These are phyloP conservation scores for Antrodiella citrinella DNA, from an alignment of 768 basidiomycete genomes.

Conservation along the genomic window DNA sequence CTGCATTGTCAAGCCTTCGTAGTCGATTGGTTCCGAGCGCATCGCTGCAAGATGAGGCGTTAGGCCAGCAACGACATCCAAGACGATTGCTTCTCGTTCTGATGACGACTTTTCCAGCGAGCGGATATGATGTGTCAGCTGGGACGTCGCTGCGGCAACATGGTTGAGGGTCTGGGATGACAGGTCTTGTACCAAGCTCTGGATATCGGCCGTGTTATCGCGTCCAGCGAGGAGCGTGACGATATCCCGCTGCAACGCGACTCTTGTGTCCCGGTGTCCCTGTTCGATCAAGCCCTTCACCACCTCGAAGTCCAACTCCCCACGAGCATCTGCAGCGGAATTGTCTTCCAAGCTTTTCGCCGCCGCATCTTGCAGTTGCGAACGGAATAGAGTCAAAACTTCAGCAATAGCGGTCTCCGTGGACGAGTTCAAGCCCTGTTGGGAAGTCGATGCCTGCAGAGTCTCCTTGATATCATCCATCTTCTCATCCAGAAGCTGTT, in stretches of 20 bases:
- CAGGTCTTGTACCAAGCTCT: conserved; percentile 45
- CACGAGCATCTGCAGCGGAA: conserved; percentile 63
- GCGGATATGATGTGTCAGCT: conserved; percentile 50
- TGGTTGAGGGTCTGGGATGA: conserved; percentile 49
- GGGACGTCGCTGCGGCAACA: conserved; percentile 51
- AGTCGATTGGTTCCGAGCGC: conserved; percentile 64
- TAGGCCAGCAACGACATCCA: conserved; percentile 50
- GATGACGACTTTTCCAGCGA: conserved; percentile 36
- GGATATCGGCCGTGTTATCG: conserved; percentile 16
- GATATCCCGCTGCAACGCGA: conserved; percentile 54
- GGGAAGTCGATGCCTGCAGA: conserved; percentile 15
- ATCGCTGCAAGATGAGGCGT: conserved; percentile 53
- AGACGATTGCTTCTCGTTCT: conserved; percentile 52
- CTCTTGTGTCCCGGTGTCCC: conserved; percentile 53
- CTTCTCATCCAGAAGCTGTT: conserved; percentile 62
- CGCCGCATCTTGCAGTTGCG: conserved; percentile 59
- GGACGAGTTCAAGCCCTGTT: conserved; percentile 29
- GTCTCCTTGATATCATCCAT: conserved; percentile 43
- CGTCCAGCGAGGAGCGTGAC: conserved; percentile 36
- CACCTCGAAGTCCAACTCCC: conserved; percentile 72
- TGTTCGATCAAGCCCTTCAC: conserved; percentile 64
- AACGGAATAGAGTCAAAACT: conserved; percentile 57
- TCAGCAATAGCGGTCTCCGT: conserved; percentile 60
- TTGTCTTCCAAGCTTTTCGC: conserved; percentile 48
- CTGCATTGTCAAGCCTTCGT: conserved; percentile 65